phyloP scores from a whole-genome alignment of 139 green algal genomes.

The Trebouxia sp. region DNA sequence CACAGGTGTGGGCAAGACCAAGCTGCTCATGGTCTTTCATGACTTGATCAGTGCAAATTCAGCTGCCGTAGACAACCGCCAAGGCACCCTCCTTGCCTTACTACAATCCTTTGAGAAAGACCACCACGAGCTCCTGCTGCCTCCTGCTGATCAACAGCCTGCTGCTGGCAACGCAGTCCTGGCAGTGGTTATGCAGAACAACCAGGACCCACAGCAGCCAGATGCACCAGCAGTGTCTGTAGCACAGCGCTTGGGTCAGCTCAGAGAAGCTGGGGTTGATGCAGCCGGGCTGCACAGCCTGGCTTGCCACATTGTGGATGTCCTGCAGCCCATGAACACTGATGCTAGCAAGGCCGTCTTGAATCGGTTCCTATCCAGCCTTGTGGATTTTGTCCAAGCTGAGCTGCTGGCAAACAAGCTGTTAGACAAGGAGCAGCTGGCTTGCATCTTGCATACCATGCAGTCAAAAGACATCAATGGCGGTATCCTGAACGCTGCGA shows the following conservation, averaged over 20 bases:
- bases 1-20: slow-evolving; percentile 13
- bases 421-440: slow-evolving; percentile 2
- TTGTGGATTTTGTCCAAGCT: neutral
- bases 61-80: neutral
- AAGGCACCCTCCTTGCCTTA: neutral
- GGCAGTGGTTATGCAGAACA: neutral
- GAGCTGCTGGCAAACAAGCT: neutral
- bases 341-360: neutral
- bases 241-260: neutral
- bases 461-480: neutral
- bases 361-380: neutral
- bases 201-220: neutral
- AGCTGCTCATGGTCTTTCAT: neutral
- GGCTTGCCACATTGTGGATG: neutral
- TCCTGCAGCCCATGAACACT: neutral
- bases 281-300: neutral
- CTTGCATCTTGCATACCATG: neutral
- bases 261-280: neutral
- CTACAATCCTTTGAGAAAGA: neutral
- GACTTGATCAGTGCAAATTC: neutral
- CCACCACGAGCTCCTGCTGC: neutral
- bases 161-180: neutral
- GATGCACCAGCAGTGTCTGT: neutral
- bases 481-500: neutral
- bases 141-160: neutral